Evolutionary conservation across 129 eudicot genomes (phyloP), one percentile per base, ranked within the genome.

Genomic region (Lonicera japonica): DNA sequence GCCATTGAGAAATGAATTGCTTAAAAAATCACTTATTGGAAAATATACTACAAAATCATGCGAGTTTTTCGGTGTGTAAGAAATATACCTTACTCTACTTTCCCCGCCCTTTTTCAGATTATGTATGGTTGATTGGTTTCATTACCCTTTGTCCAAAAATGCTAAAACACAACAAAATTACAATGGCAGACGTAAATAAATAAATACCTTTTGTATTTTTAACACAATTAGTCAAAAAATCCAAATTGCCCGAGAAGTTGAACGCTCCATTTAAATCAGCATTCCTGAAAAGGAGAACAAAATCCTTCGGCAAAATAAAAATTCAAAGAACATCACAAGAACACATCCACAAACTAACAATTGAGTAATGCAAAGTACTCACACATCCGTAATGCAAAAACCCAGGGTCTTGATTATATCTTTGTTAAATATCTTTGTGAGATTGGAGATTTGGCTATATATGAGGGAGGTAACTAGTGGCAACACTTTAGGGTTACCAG

Each of bases 301-400:
- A 17, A 34, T 40, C 39, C 60, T 51, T 4, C 10, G 21, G 36
- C 14, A 4, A 19, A 41, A 46, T 19, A 58, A 65, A 7, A 10
- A 21, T 0, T 12, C 66, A 53, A 58, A 14, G 3, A 14, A 50
- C 55, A 45, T 3, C 14, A 11, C n/a, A 29, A n/a, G 3, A 41
- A 16, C 11, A 41, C 8, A 46, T 8, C 48, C 54, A 13, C 21
- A 21, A 52, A 47, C 11, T 6, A 36, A 8, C 8, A 29, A 29
- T 29, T 21, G 20, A 56, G 41, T 25, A 66, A 57, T 39, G 58
- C 73, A 56, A 6, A 58, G 13, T 16, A 82, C 99, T 80, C 69
- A 94, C 99, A 88, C 92, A 69, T 94, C 85, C 68, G 73, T 70
- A 7, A 80, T 79, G 87, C 99, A 88, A 63, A 65, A 94, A 25